A percentile compares a stretch with the other conserved stretches of the same genome.
Conservation (phyloP, 495 filamentous ascomycete species). For the Cercophora samala region DNA sequence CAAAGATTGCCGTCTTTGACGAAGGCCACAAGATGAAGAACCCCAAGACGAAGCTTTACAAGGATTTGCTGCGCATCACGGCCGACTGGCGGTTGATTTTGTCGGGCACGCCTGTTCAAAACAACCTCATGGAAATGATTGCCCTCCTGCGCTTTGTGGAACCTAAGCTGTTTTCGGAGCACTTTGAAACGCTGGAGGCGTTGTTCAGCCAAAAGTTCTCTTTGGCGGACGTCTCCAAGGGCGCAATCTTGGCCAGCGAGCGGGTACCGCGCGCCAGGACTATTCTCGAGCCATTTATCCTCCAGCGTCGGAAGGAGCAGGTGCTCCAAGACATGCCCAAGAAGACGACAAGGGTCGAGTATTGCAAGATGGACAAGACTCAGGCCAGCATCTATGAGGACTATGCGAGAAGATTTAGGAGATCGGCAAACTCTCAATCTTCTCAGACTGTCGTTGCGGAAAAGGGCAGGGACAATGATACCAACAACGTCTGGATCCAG, state of each 20-base stretch:
- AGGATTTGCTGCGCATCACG: slow-evolving; percentile 71
- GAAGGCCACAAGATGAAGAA: slow-evolving; percentile 94
- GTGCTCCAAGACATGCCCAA: slow-evolving; percentile 82
- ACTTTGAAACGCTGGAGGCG: slow-evolving; percentile 65
- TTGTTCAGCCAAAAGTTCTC: slow-evolving; percentile 90
- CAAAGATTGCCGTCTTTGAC: slow-evolving; percentile 77
- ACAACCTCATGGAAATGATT: slow-evolving; percentile 88
- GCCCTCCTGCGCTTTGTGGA: slow-evolving; percentile 89
- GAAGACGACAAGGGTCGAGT: slow-evolving; percentile 75
- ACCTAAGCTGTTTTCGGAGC: slow-evolving; percentile 73
- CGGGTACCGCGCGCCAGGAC: slow-evolving; percentile 81
- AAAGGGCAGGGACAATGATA: slow-evolving; percentile 42
- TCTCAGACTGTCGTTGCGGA: slow-evolving; percentile 36
- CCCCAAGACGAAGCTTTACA: slow-evolving; percentile 72
- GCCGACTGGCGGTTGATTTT: slow-evolving; percentile 78
- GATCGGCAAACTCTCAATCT: slow-evolving; percentile 41
- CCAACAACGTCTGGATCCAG: slow-evolving; percentile 80
- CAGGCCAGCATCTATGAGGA: slow-evolving; percentile 70
- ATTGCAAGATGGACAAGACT: slow-evolving; percentile 67
- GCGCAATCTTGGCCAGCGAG: slow-evolving; percentile 75
- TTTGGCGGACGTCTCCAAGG: slow-evolving; percentile 67
- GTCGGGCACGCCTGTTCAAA: slow-evolving; percentile 92
- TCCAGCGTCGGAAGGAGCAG: slow-evolving; percentile 90
- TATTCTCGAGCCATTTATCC: slow-evolving; percentile 91
- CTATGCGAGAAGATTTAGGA: slow-evolving; percentile 39